These are phyloP conservation scores for Monosporascus sp. DNA, from an alignment of 2,329 filamentous ascomycete species.

Conservation along the genomic window DNA sequence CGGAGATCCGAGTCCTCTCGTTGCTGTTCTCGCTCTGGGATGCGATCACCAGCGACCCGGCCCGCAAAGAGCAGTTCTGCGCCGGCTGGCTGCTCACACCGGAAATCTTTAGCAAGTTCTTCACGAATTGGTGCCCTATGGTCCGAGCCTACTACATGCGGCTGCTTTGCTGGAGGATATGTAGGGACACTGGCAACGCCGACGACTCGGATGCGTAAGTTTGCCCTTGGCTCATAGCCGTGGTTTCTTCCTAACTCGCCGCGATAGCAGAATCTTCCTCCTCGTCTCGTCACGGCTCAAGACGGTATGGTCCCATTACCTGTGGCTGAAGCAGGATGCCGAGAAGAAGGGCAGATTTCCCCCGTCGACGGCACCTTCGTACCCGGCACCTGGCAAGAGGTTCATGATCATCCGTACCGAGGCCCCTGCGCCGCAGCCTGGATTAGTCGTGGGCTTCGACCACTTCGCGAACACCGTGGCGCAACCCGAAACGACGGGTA, in stretches of 20 bases:
- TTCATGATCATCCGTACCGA: constrained; percentile 89
- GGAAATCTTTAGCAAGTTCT: constrained; percentile 72
- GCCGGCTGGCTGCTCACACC: constrained; percentile 70
- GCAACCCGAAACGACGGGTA: constrained; percentile 19
- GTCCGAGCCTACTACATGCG: constrained; percentile 90
- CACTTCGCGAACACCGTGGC: constrained; percentile 28
- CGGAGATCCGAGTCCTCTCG: constrained; percentile 78
- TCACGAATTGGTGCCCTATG: constrained; percentile 96
- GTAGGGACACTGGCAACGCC: constrained; percentile 65
- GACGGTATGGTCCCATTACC: constrained; percentile 72
- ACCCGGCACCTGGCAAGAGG: constrained; percentile 77
- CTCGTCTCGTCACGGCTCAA: constrained; percentile 64
- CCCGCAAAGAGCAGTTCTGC: constrained; percentile 66
- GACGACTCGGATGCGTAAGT: constrained; percentile 65
- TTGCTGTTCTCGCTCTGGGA: constrained; percentile 81
- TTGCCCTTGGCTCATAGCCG: not conserved
- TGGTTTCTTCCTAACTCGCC: constrained; percentile 16
- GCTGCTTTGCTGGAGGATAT: constrained; percentile 83
- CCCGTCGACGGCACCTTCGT: constrained; percentile 75
- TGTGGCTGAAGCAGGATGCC: constrained; percentile 66
- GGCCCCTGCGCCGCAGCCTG: constrained; percentile 40
- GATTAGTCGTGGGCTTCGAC: constrained; percentile 48
- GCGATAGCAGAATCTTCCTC: constrained; percentile 62
- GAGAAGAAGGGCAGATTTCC: constrained; percentile 49
- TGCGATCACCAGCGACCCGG: constrained; percentile 59